These are phyloP conservation scores for Aureobasidium sp. DNA, from an alignment of 2,329 filamentous ascomycete species.

Conservation along the genomic window DNA sequence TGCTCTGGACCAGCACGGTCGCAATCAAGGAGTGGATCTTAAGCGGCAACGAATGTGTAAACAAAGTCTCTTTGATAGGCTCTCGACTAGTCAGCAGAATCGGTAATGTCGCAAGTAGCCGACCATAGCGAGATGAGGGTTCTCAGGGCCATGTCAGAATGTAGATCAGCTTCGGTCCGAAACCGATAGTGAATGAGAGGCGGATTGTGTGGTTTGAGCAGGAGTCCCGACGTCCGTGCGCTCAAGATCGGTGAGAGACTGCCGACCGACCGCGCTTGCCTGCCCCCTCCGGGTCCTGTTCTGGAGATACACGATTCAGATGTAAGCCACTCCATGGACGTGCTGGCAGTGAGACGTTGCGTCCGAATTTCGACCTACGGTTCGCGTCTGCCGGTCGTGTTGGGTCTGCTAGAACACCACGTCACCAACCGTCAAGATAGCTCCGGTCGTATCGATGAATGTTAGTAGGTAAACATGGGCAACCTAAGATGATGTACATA, in stretches of 20 bases:
- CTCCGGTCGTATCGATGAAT: not conserved
- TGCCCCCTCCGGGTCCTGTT: not conserved
- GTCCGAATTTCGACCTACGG: not conserved
- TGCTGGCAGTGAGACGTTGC: not conserved
- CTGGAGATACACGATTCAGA: not conserved
- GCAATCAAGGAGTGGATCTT: not conserved
- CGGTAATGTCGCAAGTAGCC: not conserved
- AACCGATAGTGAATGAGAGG: not conserved
- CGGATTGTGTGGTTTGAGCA: not conserved
- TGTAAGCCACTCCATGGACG: not conserved
- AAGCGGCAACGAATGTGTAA: not conserved
- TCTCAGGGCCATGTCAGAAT: not conserved
- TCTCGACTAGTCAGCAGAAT: not conserved
- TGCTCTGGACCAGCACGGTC: not conserved
- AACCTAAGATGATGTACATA: not conserved
- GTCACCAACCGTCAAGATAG: not conserved
- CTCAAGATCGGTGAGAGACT: not conserved
- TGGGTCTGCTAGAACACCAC: not conserved
- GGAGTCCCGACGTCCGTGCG: not conserved
- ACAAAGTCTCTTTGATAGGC: not conserved
- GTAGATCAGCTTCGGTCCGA: slow-evolving; percentile 3
- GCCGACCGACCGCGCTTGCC: not conserved
- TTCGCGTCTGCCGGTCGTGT: not conserved
- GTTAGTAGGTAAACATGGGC: not conserved
- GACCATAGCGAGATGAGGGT: not conserved